Evolutionary conservation across 495 filamentous ascomycete species (phyloP).

Genomic region (Aspergillus campestris): DNA sequence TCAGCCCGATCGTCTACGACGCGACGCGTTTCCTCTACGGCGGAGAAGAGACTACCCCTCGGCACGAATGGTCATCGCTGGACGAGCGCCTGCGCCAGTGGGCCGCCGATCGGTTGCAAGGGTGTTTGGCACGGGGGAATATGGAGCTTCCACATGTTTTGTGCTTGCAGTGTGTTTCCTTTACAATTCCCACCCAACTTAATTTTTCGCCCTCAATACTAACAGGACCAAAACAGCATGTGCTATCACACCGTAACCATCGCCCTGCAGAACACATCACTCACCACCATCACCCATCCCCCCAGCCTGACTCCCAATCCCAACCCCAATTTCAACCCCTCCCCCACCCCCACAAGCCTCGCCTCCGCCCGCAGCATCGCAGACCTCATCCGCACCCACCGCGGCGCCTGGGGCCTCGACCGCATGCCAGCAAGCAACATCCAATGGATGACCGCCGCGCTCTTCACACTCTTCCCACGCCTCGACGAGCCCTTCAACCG

Average conservation of each 20-base stretch:
- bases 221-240: slow-evolving; percentile 11
- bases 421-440: slow-evolving; percentile 17
- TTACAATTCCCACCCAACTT: not conserved
- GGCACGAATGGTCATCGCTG: slow-evolving; percentile 3
- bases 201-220: too few species aligned
- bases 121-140: slow-evolving; percentile 11
- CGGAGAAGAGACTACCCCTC: slow-evolving; percentile 1
- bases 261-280: slow-evolving; percentile 6
- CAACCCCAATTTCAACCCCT: too few species aligned
- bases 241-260: slow-evolving; percentile 22
- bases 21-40: slow-evolving; percentile 12
- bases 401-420: slow-evolving; percentile 17
- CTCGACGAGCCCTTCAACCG: slow-evolving; percentile 16
- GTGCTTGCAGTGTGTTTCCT: slow-evolving; percentile 22
- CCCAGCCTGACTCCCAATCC: not conserved
- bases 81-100: slow-evolving; percentile 16
- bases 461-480: slow-evolving; percentile 22
- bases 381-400: slow-evolving; percentile 15
- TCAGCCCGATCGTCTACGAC: slow-evolving; percentile 19
- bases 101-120: slow-evolving; percentile 12
- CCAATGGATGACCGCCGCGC: slow-evolving; percentile 22
- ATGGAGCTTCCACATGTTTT: slow-evolving; percentile 22
- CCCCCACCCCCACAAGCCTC: slow-evolving; percentile 1
- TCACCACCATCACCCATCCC: not conserved
- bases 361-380: slow-evolving; percentile 15